Base-by-base conservation (phyloP, 116 monocot species). In the Iris pallida region DNA sequence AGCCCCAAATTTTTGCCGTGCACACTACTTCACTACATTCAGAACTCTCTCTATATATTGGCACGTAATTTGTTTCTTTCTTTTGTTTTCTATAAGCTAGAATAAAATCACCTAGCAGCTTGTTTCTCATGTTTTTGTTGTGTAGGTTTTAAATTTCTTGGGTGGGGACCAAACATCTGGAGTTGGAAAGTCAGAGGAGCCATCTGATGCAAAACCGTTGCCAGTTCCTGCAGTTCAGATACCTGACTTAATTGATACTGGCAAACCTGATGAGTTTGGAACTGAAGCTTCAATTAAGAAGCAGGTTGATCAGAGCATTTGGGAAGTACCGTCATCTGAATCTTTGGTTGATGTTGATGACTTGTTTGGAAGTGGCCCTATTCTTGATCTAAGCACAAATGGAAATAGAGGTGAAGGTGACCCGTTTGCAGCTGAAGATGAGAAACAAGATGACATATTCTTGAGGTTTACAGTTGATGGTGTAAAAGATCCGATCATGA, bases 211-310 rank as follows among this genome's bases (percentile, higher is more conserved):
- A 76, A 80, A 74, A 61, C 40, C 53, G 46, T 57, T 40, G 30
- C 52, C 69, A 41, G 68, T 43, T 58, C 53, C 86, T 46, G 57
- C 59, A 72, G 79, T 88, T 68, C 63, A 82, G 69, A 70, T 96
- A 73, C 91, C 95, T n/a, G 91, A 96, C 65, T 80, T 96, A 68
- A 96, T 96, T 70, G 95, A 96, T 71, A 91, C 95, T 45, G 80
- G 77, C 18, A 79, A 79, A 17, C 17, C 56, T 2, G 77, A 88
- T 77, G 78, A 81, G 42, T 66, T 73, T 61, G 70, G 55, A 73
- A 71, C 2, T 75, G 76, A 69, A 75, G 49, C 16, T 61, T 82
- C 73, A 58, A 61, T 8, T 14, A 62, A 76, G 16, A 80, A 71
- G 7, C 64, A 42, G 9, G 73, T 55, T 57, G 64, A 71, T 49